Base-by-base conservation (phyloP, 2,329 filamentous ascomycete species). In the Apiospora phragmitis region DNA sequence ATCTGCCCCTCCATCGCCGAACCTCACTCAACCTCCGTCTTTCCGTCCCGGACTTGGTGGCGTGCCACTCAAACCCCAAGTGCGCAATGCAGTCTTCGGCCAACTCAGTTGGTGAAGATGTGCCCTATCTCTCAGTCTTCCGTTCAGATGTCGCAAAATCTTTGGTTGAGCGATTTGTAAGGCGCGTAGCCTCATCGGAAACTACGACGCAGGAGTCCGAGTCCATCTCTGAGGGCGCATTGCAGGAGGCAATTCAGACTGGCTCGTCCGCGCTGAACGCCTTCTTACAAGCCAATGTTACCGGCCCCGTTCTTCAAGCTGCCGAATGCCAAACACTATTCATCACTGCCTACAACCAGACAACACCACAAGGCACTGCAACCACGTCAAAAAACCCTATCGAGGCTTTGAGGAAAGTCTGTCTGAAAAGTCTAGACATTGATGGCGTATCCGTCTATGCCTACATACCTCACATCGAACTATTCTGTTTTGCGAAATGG, bases 391-490 rank as follows among this genome's bases (percentile, higher is more conserved):
- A 68, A 41, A 65, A 1, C 47, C 32, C 72, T 0, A 74, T 79
- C 49, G 71, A 72, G n/a, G 62, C 24, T 41, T 72, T 80, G 24
- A 75, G 77, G 51, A 72, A 68, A 4, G 59, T 74, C n/a, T 90
- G 94, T 68, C 84, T 97, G n/a, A 82, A 83, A 2, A 89, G 88
- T 21, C 85, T 98, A 11, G 89, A 91, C 32, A 86, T 94, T 0
- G 96, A 99, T 79, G 96, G 96, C 14, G 92, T 97, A 65, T 92
- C 93, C 0, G 92, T 93, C 0, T 99, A 98, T 81, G 89, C 91
- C 66, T 87, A 97, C 71, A 94, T 94, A 26, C 94, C 95, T 0
- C 88, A 93, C 74, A 86, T 97, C 18, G 94, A 98, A 78, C 86
- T 98, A 0, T 93, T 98, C 73, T 91, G 90, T 73, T 84, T 98